phyloP scores from a whole-genome alignment of 2,329 filamentous ascomycete genomes.

The Penicillium sp. region DNA sequence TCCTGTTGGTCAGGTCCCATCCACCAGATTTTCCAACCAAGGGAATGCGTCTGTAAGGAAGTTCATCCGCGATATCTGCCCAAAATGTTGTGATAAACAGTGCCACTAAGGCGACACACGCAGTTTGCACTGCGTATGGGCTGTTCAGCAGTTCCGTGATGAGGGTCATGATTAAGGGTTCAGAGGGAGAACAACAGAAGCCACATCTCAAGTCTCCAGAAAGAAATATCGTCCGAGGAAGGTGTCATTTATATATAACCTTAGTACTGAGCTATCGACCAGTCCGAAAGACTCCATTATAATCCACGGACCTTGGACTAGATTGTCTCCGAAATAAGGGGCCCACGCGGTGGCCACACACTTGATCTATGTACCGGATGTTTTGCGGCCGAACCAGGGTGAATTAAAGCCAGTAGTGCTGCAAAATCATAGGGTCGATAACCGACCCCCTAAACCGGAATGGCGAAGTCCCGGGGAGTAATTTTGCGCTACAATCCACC shows the following conservation, averaged over 20 bases:
- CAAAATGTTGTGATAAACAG: constrained; percentile 25
- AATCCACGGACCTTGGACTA: not conserved
- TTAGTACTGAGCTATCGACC: not conserved
- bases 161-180: constrained; percentile 22
- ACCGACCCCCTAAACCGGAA: not conserved
- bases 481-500: not conserved
- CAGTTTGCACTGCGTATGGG: constrained; percentile 23
- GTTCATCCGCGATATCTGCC: constrained; percentile 26
- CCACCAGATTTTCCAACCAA: constrained; percentile 27
- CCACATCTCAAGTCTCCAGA: not conserved
- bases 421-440: not conserved
- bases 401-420: not conserved
- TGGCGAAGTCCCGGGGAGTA: not conserved
- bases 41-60: constrained; percentile 28
- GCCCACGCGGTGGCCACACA: not conserved
- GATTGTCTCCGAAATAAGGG: not conserved
- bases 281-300: not conserved
- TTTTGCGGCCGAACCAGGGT: not conserved
- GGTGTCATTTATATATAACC: not conserved
- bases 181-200: not conserved
- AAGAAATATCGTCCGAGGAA: not conserved
- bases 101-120: constrained; percentile 20
- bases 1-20: constrained; percentile 33
- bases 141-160: constrained; percentile 23
- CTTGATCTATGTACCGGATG: not conserved